Conservation (phyloP, 1,139 yeast genomes). For the Candida sojae region DNA sequence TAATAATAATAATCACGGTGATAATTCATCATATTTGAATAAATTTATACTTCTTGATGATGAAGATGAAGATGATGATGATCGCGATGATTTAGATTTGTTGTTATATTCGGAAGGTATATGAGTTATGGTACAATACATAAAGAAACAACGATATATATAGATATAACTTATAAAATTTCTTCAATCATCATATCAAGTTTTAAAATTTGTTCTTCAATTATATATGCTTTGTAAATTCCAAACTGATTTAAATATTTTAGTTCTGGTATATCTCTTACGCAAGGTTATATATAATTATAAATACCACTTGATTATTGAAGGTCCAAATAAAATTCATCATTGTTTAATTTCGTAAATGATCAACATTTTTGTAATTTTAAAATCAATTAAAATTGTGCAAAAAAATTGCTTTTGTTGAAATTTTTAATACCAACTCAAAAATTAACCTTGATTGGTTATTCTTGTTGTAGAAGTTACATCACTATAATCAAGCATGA, state of each 20-base stretch:
- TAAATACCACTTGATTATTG: conserved; percentile 28
- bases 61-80: background rate
- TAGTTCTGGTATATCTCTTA: conserved; percentile 16
- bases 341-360: conserved; percentile 30
- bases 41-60: background rate
- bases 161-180: too few species aligned
- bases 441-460: conserved; percentile 34
- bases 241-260: conserved; percentile 26
- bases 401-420: conserved; percentile 24
- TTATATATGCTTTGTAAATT: conserved; percentile 32
- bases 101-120: background rate
- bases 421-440: conserved; percentile 22
- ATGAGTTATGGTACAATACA: background rate
- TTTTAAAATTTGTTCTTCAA: conserved; percentile 38
- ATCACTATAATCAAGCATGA: conserved; percentile 34
- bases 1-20: background rate
- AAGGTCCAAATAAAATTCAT: conserved; percentile 24
- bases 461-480: conserved; percentile 40
- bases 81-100: background rate
- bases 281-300: conserved; percentile 29
- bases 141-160: too few species aligned
- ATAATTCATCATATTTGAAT: background rate
- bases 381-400: conserved; percentile 21
- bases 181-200: conserved; percentile 25
- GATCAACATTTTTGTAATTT: conserved; percentile 28